These are phyloP conservation scores for Exophiala xenobiotica DNA, from an alignment of 2,329 filamentous ascomycete genomes.

Conservation along the genomic window DNA sequence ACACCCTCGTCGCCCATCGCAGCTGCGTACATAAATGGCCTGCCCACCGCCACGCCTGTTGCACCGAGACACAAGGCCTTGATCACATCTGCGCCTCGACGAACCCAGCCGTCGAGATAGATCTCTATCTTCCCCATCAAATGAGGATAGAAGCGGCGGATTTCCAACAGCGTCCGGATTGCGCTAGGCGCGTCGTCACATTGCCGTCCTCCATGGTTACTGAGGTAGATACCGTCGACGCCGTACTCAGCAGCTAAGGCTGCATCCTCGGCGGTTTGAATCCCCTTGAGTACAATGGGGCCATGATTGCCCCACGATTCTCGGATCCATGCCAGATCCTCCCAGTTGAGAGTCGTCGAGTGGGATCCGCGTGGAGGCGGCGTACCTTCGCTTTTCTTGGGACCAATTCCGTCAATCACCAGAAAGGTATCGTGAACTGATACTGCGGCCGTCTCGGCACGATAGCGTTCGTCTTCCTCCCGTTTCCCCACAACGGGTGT, in stretches of 20 bases:
- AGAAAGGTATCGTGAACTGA: conserved; percentile 30
- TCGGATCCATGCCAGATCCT: conserved; percentile 54
- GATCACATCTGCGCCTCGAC: conserved; percentile 55
- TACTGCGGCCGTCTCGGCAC: conserved; percentile 39
- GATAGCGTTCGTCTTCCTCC: conserved; percentile 57
- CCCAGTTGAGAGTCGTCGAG: conserved; percentile 54
- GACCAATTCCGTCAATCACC: conserved; percentile 39
- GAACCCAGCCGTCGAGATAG: conserved; percentile 55
- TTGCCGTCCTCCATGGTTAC: conserved; percentile 60
- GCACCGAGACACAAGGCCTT: conserved; percentile 56
- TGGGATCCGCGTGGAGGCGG: conserved; percentile 54
- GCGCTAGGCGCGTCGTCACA: conserved; percentile 52
- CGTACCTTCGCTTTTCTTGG: conserved; percentile 54
- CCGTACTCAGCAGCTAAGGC: conserved; percentile 50
- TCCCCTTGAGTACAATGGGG: conserved; percentile 58
- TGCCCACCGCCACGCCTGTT: conserved; percentile 54
- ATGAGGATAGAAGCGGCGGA: conserved; percentile 51
- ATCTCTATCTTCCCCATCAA: conserved; percentile 52
- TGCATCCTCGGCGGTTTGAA: conserved; percentile 58
- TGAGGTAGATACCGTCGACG: conserved; percentile 56
- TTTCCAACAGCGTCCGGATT: conserved; percentile 53
- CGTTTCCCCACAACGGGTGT: conserved; percentile 49
- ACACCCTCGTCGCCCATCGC: conserved; percentile 55
- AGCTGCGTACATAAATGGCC: conserved; percentile 52
- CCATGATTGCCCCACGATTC: conserved; percentile 45